Evolutionary conservation across 2,329 filamentous ascomycete genomes (phyloP).

Genomic region (Colletotrichum sp.): DNA sequence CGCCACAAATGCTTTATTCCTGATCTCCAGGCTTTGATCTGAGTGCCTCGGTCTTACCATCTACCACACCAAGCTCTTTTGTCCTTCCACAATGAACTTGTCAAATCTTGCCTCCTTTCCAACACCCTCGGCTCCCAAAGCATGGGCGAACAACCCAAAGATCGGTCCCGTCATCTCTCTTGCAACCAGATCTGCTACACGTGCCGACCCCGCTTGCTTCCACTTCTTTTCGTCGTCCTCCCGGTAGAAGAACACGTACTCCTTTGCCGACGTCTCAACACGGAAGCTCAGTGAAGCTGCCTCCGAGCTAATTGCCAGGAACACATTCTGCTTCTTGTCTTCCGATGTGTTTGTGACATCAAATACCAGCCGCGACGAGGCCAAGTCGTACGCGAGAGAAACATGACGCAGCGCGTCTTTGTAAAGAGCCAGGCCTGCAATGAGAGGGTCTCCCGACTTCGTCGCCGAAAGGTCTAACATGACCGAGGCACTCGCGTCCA

Average conservation of each 20-base stretch:
- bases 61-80: not conserved
- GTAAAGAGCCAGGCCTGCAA: slow-evolving; percentile 5
- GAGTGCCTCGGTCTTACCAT: not conserved
- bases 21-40: not conserved
- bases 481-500: not conserved
- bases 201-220: slow-evolving; percentile 12
- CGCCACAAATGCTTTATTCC: not conserved
- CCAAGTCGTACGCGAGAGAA: not conserved
- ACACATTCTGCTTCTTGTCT: not conserved
- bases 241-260: not conserved
- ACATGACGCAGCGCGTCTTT: slow-evolving; percentile 8
- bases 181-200: slow-evolving; percentile 32
- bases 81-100: not conserved
- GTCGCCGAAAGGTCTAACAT: not conserved
- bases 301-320: accelerated
- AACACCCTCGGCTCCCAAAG: not conserved
- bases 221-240: no score
- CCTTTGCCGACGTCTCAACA: not conserved
- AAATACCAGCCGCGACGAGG: not conserved
- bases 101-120: not conserved
- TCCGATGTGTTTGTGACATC: not conserved
- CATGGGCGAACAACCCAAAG: slow-evolving; percentile 31
- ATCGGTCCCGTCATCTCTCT: slow-evolving; percentile 38
- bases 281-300: not conserved
- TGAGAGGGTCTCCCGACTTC: not conserved